phyloP scores from a whole-genome alignment of 345 rosid genomes.

The Aquilaria malaccensis region DNA sequence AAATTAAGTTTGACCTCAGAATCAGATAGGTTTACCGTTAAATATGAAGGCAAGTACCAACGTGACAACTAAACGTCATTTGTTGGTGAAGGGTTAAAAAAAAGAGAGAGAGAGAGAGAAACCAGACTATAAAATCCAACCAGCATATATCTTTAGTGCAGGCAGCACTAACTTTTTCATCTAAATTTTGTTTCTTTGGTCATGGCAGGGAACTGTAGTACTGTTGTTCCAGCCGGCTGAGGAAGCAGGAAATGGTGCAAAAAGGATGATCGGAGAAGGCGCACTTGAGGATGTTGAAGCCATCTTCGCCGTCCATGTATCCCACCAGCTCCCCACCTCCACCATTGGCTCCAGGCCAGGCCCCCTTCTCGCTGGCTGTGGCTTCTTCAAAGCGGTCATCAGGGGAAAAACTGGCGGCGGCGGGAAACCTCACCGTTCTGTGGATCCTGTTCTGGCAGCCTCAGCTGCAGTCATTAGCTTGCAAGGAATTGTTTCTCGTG shows the following conservation, averaged over 20 bases:
- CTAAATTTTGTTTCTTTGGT: neutral
- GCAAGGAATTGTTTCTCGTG: constrained; percentile 83
- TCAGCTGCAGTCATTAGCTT: constrained; percentile 72
- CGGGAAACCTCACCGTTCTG: constrained; percentile 20
- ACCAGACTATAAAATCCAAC: too few relatives aligned
- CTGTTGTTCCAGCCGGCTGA: constrained; percentile 89
- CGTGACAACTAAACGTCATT: too few relatives aligned
- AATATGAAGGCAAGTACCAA: too few relatives aligned
- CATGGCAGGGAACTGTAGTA: constrained; percentile 74
- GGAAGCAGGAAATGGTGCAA: constrained; percentile 97
- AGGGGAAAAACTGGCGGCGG: constrained; percentile 23
- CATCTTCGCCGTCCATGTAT: constrained; percentile 77
- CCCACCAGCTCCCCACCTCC: constrained; percentile 72
- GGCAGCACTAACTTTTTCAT: too few relatives aligned
- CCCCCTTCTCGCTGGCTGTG: constrained; percentile 86
- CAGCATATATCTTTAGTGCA: too few relatives aligned
- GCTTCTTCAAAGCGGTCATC: constrained; percentile 66
- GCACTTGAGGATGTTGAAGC: constrained; percentile 69
- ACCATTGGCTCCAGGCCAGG: constrained; percentile 82
- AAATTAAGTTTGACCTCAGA: too few relatives aligned
- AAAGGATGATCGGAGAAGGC: constrained; percentile 70
- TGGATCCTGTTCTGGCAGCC: constrained; percentile 59
- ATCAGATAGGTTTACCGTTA: too few relatives aligned
- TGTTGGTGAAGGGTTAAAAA: too few relatives aligned
- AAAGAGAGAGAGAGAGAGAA: too few relatives aligned